Evolutionary conservation across 345 rosid genomes (phyloP).

Genomic region (Ceriops decandra): DNA sequence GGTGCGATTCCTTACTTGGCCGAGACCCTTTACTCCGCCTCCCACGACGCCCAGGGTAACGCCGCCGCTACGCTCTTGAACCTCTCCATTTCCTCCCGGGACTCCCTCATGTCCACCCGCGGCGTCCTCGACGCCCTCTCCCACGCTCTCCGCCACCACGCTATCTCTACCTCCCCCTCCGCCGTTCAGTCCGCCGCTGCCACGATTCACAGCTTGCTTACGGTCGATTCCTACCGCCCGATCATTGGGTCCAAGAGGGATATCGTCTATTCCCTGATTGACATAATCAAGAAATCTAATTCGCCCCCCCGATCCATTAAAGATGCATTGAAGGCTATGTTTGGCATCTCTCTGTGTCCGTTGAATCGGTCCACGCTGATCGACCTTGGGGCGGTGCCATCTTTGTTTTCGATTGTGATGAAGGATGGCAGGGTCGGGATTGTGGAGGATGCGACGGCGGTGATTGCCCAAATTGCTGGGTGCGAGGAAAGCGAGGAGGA

Average conservation of each 20-base stretch:
- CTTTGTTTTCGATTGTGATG: slow-evolving; percentile 58
- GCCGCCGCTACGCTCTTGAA: slow-evolving; percentile 86
- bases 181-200: slow-evolving; percentile 89
- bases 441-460: slow-evolving; percentile 92
- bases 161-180: slow-evolving; percentile 45
- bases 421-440: slow-evolving; percentile 78
- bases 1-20: slow-evolving; percentile 83
- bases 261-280: slow-evolving; percentile 64
- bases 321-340: slow-evolving; percentile 82
- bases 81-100: slow-evolving; percentile 67
- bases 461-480: slow-evolving; percentile 87
- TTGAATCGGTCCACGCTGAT: slow-evolving; percentile 60
- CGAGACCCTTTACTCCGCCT: slow-evolving; percentile 71
- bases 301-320: slow-evolving; percentile 74
- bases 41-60: slow-evolving; percentile 64
- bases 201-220: slow-evolving; percentile 65
- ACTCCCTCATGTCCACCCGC: slow-evolving; percentile 69
- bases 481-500: slow-evolving; percentile 78
- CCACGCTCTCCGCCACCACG: slow-evolving; percentile 68
- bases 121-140: slow-evolving; percentile 86
- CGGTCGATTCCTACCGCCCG: slow-evolving; percentile 73
- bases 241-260: slow-evolving; percentile 86
- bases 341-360: slow-evolving; percentile 64
- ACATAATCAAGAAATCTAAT: slow-evolving; percentile 42
- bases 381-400: slow-evolving; percentile 56